Evolutionary conservation across 176 grass and related monocot genomes (phyloP), one percentile per base, ranked within the genome.

Genomic region (Raddia guianensis): DNA sequence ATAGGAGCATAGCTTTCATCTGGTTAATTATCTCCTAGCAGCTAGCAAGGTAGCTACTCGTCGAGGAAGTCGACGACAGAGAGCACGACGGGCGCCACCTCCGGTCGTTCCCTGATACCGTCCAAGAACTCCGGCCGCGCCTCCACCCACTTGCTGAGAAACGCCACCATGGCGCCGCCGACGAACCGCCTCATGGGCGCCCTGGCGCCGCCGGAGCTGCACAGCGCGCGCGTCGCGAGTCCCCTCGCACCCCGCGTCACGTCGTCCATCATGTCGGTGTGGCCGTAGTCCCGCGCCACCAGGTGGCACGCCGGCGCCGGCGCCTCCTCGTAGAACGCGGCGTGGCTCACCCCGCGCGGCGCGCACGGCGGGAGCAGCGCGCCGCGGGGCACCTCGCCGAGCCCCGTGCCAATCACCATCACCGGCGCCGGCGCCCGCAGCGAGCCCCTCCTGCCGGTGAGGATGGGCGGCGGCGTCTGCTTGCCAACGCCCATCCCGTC

Each of bases 201-300:
- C 77, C 91, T 87, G n/a, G 80, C 80, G 9, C 34, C 60, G 27
- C 94, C 94, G 63, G 63, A 94, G 67, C 81, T 80, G 82, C 91
- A 93, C 9, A 92, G 1, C 15, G 63, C 81, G 57, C 93, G 87
- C 32, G 91, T 87, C 12, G 76, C 78, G 34, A 82, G 58, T 11
- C 91, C 94, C 84, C 86, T 85, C 6, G 69, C 68, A 1, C 95
- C 95, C 5, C 56, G 76, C 5, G 95, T 98, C 59, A 89, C 86
- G 83, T 98, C 90, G 83, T 98, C 95, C 76, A 94, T 80, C 92
- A 94, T 87, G 86, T 94, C 95, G 3, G 83, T 40, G 86, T 98
- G 95, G 6, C 95, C 95, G 70, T 94, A 94, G 33, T 94, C 87
- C 83, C 66, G 54, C 5, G 83, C 95, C 67, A 94, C 95, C 37